Percentiles rank a stretch among this genome's conserved stretches.
phyloP scores from a whole-genome alignment of 1,139 yeast genomes.

The Debaryomyces coudertii region DNA sequence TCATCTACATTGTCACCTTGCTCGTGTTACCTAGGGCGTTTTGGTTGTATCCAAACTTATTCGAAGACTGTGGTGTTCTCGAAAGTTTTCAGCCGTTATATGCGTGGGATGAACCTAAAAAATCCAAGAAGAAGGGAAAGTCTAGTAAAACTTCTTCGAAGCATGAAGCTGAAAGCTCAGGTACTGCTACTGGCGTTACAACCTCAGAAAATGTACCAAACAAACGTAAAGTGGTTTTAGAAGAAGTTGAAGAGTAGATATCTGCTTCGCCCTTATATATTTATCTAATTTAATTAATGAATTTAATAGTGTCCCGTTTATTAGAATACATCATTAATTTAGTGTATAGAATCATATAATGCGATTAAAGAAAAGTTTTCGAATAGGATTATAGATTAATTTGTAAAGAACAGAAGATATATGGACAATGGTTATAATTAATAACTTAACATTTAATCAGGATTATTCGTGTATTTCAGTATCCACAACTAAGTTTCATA shows the following conservation, averaged over 20 bases:
- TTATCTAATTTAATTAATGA: neutral
- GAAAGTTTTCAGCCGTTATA: slow-evolving; percentile 90
- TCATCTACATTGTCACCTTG: slow-evolving; percentile 67
- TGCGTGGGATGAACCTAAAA: slow-evolving; percentile 73
- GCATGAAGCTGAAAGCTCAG: slow-evolving; percentile 15
- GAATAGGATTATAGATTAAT: neutral
- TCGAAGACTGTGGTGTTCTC: slow-evolving; percentile 92
- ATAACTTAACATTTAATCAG: slow-evolving; percentile 48
- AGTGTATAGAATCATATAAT: neutral
- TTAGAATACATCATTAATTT: neutral
- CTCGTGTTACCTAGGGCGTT: slow-evolving; percentile 68
- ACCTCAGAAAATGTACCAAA: slow-evolving; percentile 17
- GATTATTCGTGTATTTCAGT: slow-evolving; percentile 47
- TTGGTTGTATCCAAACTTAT: slow-evolving; percentile 95
- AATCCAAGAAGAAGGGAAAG: slow-evolving; percentile 28
- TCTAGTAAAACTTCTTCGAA: slow-evolving; percentile 17
- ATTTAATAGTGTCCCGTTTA: neutral
- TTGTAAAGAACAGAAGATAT: neutral
- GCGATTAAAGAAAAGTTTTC: slow-evolving; percentile 3
- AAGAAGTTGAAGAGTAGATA: slow-evolving; percentile 49
- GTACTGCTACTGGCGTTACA: slow-evolving; percentile 18
- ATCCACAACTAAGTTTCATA: slow-evolving; percentile 37
- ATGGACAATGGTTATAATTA: slow-evolving; percentile 26
- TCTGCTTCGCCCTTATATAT: neutral
- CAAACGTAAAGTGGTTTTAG: slow-evolving; percentile 43